Evolutionary conservation across 2,329 filamentous ascomycete species (phyloP), one percentile per base, ranked within the genome.

Genomic region (Cladosporium velox): DNA sequence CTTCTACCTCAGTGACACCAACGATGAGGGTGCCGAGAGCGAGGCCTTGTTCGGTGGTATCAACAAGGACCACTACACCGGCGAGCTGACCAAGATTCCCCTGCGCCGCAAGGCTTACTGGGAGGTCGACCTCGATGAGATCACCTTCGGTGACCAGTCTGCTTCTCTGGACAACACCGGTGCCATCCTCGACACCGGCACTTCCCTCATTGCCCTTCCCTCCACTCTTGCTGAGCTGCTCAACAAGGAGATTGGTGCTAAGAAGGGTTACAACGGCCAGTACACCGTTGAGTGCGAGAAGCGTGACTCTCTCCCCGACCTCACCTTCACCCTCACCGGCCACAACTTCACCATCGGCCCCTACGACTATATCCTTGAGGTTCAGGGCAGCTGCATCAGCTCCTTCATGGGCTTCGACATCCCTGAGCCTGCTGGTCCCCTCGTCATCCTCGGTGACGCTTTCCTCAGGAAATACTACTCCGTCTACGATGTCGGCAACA

Each of bases 41-140:
- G 93, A 93, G 82, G 93, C 89, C 67, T 88, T 90, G 72, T 99
- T 99, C 72, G 94, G 94, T 79, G 94, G 94, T 71, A 81, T 97
- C 68, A 90, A 98, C 80, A 83, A 92, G 82, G 83, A 84, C 77
- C 92, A 95, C 85, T 90, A 87, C 81, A 89, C 86, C 47, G 95
- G 95, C 76, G 90, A 98, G 80, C 87, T 99, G 75, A 91, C 89
- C 78, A 96, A 93, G 80, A 92, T 99, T 72, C 95, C 95, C 65
- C 88, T 99, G 73, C 92, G 95, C 80, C 92, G 95, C 79, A 98
- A 98, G 90, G 95, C 95, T 59, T 99, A 99, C 87, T 99, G 95
- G 95, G 95, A 99, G 86, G 94, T 99, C 65, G 93, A 98, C 76
- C 89, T 99, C 68, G 90, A 98, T 76, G 86, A 92, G 70, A 95